A percentile compares a stretch with the other conserved stretches of the same genome.
Evolutionary conservation across 495 filamentous ascomycete species (phyloP).

Genomic region (Hypoxylon crocopeplum): DNA sequence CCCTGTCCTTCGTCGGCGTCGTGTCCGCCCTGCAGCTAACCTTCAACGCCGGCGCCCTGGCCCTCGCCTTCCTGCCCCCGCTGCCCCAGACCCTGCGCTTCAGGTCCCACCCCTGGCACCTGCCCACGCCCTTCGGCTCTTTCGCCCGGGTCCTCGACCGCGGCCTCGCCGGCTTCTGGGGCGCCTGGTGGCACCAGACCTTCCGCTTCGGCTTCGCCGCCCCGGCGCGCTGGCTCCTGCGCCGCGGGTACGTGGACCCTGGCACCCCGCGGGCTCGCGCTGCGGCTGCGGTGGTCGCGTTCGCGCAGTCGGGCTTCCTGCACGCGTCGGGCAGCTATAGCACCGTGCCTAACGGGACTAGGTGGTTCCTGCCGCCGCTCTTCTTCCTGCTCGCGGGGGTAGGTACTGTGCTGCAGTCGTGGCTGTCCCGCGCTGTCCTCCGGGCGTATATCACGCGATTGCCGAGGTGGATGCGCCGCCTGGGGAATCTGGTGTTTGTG

Average conservation of each 20-base stretch:
- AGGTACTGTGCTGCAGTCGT: conserved; percentile 60
- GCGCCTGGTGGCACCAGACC: conserved; percentile 87
- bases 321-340: conserved; percentile 66
- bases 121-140: conserved; percentile 69
- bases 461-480: conserved; percentile 49
- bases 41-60: conserved; percentile 52
- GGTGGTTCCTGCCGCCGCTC: conserved; percentile 43
- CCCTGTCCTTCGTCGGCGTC: conserved; percentile 57
- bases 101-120: conserved; percentile 67
- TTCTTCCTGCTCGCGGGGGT: conserved; percentile 66
- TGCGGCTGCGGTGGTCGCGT: conserved; percentile 54
- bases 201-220: conserved; percentile 76
- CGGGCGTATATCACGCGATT: conserved; percentile 29
- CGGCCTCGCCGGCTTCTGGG: conserved; percentile 80
- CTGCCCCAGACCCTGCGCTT: conserved; percentile 48
- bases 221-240: conserved; percentile 58
- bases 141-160: conserved; percentile 62
- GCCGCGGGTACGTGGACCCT: conserved; percentile 40
- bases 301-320: conserved; percentile 64
- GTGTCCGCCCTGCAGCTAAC: conserved; percentile 61
- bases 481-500: conserved; percentile 61
- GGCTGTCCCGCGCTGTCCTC: conserved; percentile 8
- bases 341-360: conserved; percentile 49
- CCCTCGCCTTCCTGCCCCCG: conserved; percentile 57
- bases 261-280: conserved; percentile 9